These are phyloP conservation scores for Areca catechu DNA, from an alignment of 176 grass and related monocot genomes.

Conservation along the genomic window DNA sequence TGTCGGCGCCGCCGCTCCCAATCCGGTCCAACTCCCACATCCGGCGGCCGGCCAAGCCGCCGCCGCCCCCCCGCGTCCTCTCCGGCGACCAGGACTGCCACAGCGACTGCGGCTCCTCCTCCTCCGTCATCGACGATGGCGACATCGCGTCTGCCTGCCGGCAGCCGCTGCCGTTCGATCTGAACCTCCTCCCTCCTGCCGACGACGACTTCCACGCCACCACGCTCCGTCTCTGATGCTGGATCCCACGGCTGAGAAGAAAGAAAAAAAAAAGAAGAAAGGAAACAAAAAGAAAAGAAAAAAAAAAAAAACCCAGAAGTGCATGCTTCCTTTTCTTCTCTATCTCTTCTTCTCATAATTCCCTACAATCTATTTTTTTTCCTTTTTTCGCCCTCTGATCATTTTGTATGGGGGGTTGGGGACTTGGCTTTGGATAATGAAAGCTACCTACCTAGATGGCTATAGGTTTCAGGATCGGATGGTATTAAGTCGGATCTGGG, in stretches of 20 bases:
- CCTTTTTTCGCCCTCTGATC: not conserved
- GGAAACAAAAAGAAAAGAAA: not conserved
- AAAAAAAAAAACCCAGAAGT: not conserved
- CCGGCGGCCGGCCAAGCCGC: constrained; percentile 10
- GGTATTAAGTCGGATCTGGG: not conserved
- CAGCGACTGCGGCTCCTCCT: constrained; percentile 48
- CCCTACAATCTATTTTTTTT: not conserved
- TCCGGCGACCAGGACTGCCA: constrained; percentile 29
- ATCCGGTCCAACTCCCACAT: not conserved
- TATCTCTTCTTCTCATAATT: not conserved
- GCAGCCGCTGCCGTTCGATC: not conserved
- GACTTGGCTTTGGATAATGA: too few species aligned
- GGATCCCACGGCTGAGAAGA: not conserved
- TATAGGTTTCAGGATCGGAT: not conserved
- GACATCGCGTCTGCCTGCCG: not conserved
- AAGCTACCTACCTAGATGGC: not conserved
- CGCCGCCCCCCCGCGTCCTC: constrained; percentile 14
- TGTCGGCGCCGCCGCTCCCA: constrained; percentile 18
- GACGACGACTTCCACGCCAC: constrained; percentile 2
- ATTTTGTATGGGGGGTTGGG: not conserved
- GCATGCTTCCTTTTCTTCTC: not conserved
- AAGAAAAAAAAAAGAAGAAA: not conserved
- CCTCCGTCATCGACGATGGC: not conserved
- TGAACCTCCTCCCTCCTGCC: not conserved
- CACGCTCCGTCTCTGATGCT: not conserved